Evolutionary conservation across 2,329 filamentous ascomycete species (phyloP).

Genomic region (Trichoderma sp.): DNA sequence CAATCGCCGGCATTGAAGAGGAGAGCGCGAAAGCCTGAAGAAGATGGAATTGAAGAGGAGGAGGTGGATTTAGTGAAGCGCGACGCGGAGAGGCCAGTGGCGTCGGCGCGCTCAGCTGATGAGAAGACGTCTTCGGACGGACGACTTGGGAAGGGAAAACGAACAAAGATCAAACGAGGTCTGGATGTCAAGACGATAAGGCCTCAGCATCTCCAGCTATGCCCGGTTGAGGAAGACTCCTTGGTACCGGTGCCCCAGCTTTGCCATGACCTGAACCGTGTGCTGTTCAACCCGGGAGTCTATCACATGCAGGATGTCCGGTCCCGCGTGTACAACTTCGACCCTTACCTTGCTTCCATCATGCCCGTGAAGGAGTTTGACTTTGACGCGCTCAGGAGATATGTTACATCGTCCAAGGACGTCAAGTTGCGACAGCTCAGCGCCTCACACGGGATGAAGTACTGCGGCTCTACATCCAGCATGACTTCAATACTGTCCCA

Average conservation of each 20-base stretch:
- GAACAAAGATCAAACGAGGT: background rate
- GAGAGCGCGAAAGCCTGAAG: background rate
- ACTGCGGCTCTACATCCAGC: conserved; percentile 93
- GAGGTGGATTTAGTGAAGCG: conserved; percentile 7
- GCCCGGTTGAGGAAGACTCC: conserved; percentile 40
- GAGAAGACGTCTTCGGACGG: conserved; percentile 14
- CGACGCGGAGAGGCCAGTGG: conserved; percentile 7
- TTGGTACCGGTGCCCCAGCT: conserved; percentile 59
- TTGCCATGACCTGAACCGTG: conserved; percentile 76
- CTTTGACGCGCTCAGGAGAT: conserved; percentile 80
- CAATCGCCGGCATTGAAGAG: conserved; percentile 26
- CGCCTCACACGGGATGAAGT: conserved; percentile 69
- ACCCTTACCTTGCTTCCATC: conserved; percentile 88
- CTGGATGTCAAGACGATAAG: conserved; percentile 38
- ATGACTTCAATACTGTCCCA: conserved; percentile 88
- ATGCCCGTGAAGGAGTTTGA: conserved; percentile 95
- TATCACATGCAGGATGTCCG: conserved; percentile 88
- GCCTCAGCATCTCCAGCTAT: conserved; percentile 35
- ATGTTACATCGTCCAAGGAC: conserved; percentile 91
- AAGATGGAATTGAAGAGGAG: background rate
- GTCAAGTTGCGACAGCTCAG: conserved; percentile 69
- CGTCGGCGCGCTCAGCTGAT: background rate
- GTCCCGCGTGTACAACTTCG: conserved; percentile 91
- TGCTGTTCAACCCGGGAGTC: conserved; percentile 93
- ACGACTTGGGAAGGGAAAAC: conserved; percentile 3